Evolutionary conservation across 768 basidiomycete genomes (phyloP), one percentile per base, ranked within the genome.

Genomic region (Russula brevipes): DNA sequence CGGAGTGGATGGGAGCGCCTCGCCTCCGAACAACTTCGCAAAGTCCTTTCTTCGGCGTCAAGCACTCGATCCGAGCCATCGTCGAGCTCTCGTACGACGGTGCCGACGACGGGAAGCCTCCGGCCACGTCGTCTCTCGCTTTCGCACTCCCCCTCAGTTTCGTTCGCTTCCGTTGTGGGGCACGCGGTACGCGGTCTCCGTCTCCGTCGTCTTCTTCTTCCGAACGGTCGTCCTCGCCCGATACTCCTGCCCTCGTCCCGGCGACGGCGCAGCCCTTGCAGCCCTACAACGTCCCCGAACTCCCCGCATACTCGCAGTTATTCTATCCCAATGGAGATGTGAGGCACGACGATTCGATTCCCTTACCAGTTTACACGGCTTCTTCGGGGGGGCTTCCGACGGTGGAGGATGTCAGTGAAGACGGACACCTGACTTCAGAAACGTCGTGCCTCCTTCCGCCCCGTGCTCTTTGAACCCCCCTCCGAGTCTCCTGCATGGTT

Each of bases 301-400:
- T 90, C 19, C 91, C 91, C 2, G 81, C 85, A 3, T 93, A 93
- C 70, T 89, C 88, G 5, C 88, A 91, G 66, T 77, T 93, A 19
- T 93, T 86, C 74, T 76, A 91, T 69, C 69, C 77, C 17, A 88
- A 89, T 67, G 91, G 91, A 17, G 86, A 90, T 57, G 80, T 80
- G 59, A 88, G 84, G 74, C 77, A 88, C 54, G 89, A 91, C 69
- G 79, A 82, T 64, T 82, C 81, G n/a, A 69, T 54, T 16, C 86
- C 84, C 14, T 74, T 89, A 47, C 90, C 89, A 0, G 76, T 81
- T 30, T 89, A 89, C 70, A 82, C 81, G 16, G 85, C 82, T 3
- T 31, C 54, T 1, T 30, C 44, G 24, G 33, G 17, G 5, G 3
- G 58, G 41, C 31, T 24, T 35, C 11, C 51, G 30, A 53, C 61